A percentile compares a stretch with the other conserved stretches of the same genome.
These are phyloP conservation scores for Schizosaccharomyces octosporus DNA, from an alignment of 805 yeast genomes.

Conservation along the genomic window DNA sequence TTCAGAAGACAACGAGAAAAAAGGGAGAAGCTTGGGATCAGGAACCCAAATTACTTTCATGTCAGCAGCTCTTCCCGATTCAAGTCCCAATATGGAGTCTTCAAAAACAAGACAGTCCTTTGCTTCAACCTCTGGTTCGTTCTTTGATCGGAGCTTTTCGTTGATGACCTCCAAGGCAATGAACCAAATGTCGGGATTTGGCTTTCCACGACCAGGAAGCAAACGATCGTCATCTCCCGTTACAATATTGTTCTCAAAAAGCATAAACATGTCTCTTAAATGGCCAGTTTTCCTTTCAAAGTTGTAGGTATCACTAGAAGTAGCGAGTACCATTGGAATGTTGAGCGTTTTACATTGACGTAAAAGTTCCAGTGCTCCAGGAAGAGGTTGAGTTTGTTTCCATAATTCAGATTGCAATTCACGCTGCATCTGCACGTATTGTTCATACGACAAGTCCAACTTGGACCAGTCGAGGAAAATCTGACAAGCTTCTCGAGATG, in stretches of 20 bases:
- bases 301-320: constrained; percentile 46
- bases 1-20: neutral
- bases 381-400: constrained; percentile 35
- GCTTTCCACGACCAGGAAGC: constrained; percentile 73
- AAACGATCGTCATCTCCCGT: constrained; percentile 78
- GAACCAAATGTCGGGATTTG: constrained; percentile 80
- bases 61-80: constrained; percentile 61
- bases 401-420: neutral
- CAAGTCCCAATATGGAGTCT: constrained; percentile 83
- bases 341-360: constrained; percentile 23
- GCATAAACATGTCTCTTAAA: constrained; percentile 33
- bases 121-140: constrained; percentile 25
- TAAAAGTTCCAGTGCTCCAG: constrained; percentile 63
- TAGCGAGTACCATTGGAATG: constrained; percentile 74
- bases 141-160: constrained; percentile 14
- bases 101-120: constrained; percentile 77
- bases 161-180: constrained; percentile 54
- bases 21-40: constrained; percentile 33
- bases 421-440: constrained; percentile 15
- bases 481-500: constrained; percentile 9
- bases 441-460: constrained; percentile 42
- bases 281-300: constrained; percentile 49
- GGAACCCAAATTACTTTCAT: constrained; percentile 85
- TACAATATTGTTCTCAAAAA: constrained; percentile 41
- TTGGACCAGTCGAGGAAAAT: constrained; percentile 41